Conservation (phyloP, 768 basidiomycete species). For the Termitomyces sp. region DNA sequence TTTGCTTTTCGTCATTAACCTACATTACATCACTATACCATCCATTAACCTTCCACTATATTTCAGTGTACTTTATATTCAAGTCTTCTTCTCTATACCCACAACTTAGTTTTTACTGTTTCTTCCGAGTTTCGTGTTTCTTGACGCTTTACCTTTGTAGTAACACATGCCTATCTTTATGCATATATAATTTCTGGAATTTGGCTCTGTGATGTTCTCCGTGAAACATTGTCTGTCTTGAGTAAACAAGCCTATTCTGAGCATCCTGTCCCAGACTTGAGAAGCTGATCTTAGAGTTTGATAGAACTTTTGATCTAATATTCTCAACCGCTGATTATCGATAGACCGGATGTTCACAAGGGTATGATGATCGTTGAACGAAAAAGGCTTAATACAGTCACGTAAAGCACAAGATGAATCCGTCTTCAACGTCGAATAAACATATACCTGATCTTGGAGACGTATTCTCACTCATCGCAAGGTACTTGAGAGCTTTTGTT, state of each 20-base stretch:
- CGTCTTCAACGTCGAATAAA: conserved; percentile 2
- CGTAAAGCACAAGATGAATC: conserved; percentile 7
- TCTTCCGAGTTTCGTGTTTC: neutral
- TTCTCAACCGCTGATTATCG: neutral
- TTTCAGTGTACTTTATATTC: conserved; percentile 9
- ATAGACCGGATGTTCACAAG: conserved; percentile 5
- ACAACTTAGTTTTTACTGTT: conserved; percentile 2
- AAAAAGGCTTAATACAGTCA: conserved; percentile 15
- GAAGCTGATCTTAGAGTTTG: conserved; percentile 10
- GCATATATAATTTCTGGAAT: neutral
- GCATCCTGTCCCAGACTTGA: conserved; percentile 2
- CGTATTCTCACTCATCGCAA: neutral
- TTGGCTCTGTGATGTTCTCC: conserved; percentile 4
- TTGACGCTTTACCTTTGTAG: neutral
- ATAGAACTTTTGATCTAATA: conserved; percentile 5
- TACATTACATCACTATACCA: conserved; percentile 6
- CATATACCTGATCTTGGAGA: conserved; percentile 4
- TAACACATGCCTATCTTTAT: conserved; percentile 7
- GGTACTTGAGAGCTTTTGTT: neutral
- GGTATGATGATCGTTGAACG: conserved; percentile 6
- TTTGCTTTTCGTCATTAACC: neutral
- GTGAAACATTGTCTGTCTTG: conserved; percentile 8
- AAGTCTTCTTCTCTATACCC: conserved; percentile 4
- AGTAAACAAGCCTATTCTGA: conserved; percentile 5
- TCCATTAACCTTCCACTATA: conserved; percentile 4